Evolutionary conservation across 306 rosid genomes (phyloP).

Genomic region (Cicer pinnatifidum): DNA sequence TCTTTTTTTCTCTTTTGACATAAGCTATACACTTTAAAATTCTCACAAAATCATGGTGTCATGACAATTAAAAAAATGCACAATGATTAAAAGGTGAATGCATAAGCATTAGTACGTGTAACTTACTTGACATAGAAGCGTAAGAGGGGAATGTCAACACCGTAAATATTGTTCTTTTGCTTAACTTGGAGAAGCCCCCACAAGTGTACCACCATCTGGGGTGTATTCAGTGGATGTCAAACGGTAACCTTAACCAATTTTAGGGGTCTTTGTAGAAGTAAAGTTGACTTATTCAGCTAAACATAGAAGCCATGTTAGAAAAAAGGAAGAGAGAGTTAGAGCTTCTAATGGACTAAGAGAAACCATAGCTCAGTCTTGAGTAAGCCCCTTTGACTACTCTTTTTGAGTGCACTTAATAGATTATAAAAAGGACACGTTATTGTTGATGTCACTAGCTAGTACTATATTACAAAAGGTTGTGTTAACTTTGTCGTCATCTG

Average conservation of each 20-base stretch:
- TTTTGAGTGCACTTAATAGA: not conserved
- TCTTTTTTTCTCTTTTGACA: too few relatives aligned
- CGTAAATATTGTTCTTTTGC: constrained; percentile 61
- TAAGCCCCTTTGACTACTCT: not conserved
- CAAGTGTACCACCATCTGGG: constrained; percentile 58
- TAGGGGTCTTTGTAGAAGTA: constrained; percentile 41
- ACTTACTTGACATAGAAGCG: constrained; percentile 76
- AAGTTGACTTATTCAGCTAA: constrained; percentile 19
- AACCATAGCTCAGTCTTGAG: constrained; percentile 32
- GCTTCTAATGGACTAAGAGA: constrained; percentile 14
- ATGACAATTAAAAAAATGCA: too few relatives aligned
- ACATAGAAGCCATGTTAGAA: constrained; percentile 42
- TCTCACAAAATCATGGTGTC: too few relatives aligned
- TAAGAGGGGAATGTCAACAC: constrained; percentile 73
- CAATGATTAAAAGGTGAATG: too few relatives aligned
- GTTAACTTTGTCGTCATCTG: not conserved
- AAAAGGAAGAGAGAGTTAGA: constrained; percentile 36
- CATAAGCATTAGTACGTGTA: too few relatives aligned
- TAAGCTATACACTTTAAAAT: too few relatives aligned
- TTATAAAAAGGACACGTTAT: not conserved
- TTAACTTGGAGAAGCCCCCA: constrained; percentile 71
- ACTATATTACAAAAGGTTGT: too few relatives aligned
- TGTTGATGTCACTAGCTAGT: not conserved
- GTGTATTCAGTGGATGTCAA: constrained; percentile 62
- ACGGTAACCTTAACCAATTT: constrained; percentile 83